phyloP scores from a whole-genome alignment of 345 rosid genomes.

The Euphorbia lathyris region DNA sequence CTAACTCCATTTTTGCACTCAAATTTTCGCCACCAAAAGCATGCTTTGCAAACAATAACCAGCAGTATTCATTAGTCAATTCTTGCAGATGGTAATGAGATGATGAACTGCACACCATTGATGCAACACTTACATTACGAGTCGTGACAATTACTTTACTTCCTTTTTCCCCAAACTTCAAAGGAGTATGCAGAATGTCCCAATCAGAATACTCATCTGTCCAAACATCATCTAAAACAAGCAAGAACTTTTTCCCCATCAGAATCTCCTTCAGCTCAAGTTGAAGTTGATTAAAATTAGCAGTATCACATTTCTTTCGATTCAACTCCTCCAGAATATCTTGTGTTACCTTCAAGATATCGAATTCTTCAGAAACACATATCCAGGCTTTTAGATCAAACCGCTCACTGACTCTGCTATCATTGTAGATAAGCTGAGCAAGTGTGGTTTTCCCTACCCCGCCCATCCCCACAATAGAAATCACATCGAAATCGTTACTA shows the following conservation, averaged over 20 bases:
- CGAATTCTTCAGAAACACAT: conserved; percentile 13
- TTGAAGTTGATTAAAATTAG: conserved; percentile 8
- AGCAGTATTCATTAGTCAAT: neutral
- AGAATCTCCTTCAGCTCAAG: neutral
- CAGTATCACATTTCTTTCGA: neutral
- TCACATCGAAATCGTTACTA: conserved; percentile 7
- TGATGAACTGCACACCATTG: neutral
- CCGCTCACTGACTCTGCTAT: neutral
- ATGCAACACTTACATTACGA: neutral
- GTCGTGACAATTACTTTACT: conserved; percentile 8
- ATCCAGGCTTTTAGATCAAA: conserved; percentile 15
- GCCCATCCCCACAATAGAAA: conserved; percentile 28
- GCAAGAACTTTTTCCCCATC: neutral
- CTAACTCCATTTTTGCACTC: neutral
- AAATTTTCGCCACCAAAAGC: conserved; percentile 1
- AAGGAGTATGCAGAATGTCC: neutral
- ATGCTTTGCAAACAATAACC: conserved; percentile 5
- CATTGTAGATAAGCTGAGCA: conserved; percentile 14
- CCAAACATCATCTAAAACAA: conserved; percentile 17
- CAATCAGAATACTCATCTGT: neutral
- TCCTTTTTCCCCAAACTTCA: neutral
- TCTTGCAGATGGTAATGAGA: neutral
- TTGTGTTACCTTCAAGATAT: conserved; percentile 1
- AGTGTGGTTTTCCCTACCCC: conserved; percentile 20
- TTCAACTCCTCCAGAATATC: conserved; percentile 1